These are phyloP conservation scores for Lactarius deliciosus DNA, from an alignment of 768 basidiomycete genomes.

Conservation along the genomic window DNA sequence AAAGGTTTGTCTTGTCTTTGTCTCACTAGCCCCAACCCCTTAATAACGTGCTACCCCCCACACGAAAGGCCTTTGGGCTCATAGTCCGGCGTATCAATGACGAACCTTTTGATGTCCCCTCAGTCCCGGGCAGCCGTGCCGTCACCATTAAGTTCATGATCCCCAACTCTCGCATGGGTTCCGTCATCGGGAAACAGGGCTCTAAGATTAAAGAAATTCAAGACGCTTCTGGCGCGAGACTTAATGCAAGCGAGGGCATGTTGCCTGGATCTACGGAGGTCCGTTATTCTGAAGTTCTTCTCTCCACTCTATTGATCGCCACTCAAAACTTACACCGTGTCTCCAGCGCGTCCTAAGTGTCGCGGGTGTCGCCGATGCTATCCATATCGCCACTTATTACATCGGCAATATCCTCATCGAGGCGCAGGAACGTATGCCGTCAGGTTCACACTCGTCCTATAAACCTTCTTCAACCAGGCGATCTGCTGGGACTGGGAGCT, in stretches of 20 bases:
- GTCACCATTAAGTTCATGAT: constrained; percentile 99
- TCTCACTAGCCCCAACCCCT: constrained; percentile 15
- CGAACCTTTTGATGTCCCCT: constrained; percentile 96
- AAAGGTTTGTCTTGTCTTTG: constrained; percentile 61
- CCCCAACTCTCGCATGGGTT: constrained; percentile 98
- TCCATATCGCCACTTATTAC: constrained; percentile 99
- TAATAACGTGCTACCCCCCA: neutral
- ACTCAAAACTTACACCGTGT: constrained; percentile 27
- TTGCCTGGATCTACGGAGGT: constrained; percentile 99
- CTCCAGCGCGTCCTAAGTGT: constrained; percentile 92
- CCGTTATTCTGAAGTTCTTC: constrained; percentile 30
- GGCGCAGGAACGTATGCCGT: constrained; percentile 80
- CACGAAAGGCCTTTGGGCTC: constrained; percentile 89
- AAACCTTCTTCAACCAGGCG: constrained; percentile 66
- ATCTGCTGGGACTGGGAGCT: constrained; percentile 34
- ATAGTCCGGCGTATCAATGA: constrained; percentile 99
- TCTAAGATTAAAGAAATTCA: constrained; percentile 99
- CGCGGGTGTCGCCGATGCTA: constrained; percentile 97
- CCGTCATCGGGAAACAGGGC: constrained; percentile 96
- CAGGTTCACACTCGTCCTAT: constrained; percentile 62
- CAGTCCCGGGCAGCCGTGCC: constrained; percentile 95
- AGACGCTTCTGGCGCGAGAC: constrained; percentile 92
- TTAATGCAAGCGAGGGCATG: constrained; percentile 98
- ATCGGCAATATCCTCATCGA: constrained; percentile 98
- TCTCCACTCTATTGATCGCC: constrained; percentile 18